phyloP scores from a whole-genome alignment of 306 rosid genomes.

The Comarum palustre region DNA sequence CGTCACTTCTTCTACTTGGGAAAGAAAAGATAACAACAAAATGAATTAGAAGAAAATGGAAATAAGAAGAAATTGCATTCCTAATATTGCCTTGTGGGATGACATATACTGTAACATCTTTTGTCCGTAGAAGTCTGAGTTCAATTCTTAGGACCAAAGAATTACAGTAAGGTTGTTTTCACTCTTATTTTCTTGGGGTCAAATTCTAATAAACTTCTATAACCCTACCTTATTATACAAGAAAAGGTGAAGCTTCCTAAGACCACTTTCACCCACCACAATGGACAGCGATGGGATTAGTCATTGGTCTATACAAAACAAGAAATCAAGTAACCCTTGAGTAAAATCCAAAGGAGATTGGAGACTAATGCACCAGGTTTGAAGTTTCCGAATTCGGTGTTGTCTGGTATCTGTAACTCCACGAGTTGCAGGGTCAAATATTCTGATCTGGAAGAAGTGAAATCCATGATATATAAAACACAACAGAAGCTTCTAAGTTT shows the following conservation, averaged over 20 bases:
- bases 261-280: not conserved
- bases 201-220: not conserved
- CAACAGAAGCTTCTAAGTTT: no score
- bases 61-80: no score
- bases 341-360: no score
- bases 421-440: not conserved
- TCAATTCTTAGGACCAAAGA: no score
- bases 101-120: no score
- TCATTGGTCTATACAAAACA: not conserved
- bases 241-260: not conserved
- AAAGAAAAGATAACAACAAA: not conserved
- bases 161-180: not conserved
- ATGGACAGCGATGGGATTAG: not conserved
- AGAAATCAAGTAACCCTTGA: no score
- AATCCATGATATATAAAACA: no score
- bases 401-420: not conserved
- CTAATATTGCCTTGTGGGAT: no score
- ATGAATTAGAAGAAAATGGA: not conserved
- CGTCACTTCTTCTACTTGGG: slow-evolving; percentile 1
- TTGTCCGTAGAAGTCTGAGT: no score
- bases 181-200: not conserved
- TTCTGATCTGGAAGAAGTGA: not conserved
- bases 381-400: no score
- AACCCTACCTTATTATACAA: not conserved
- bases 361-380: no score